These are phyloP conservation scores for Neophaeococcomyces aloes DNA, from an alignment of 2,329 filamentous ascomycete genomes.

Conservation along the genomic window DNA sequence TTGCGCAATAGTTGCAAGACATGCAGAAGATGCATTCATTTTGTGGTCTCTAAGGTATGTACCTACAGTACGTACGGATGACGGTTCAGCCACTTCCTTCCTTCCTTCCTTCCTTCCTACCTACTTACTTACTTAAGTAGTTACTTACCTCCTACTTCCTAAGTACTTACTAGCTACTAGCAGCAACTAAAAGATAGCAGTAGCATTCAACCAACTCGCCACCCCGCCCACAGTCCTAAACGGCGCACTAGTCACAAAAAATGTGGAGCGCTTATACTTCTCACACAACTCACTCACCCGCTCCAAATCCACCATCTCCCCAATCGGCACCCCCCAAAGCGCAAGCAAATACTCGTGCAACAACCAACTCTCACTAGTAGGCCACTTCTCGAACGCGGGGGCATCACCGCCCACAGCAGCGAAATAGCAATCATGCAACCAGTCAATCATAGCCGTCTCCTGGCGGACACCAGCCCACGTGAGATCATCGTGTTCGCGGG, in stretches of 20 bases:
- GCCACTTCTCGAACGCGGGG: slow-evolving; percentile 54
- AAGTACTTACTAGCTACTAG: too few relatives aligned
- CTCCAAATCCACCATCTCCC: slow-evolving; percentile 38
- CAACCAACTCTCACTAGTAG: slow-evolving; percentile 32
- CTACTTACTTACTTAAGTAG: too few relatives aligned
- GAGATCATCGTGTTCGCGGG: slow-evolving; percentile 20
- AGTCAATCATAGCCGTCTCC: slow-evolving; percentile 48
- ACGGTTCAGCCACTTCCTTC: too few relatives aligned
- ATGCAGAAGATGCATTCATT: too few relatives aligned
- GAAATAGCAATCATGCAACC: slow-evolving; percentile 61
- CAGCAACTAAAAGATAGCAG: slow-evolving; percentile 30
- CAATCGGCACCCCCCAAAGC: slow-evolving; percentile 36
- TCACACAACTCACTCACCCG: slow-evolving; percentile 27
- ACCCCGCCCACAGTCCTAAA: slow-evolving; percentile 34
- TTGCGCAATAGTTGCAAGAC: too few relatives aligned
- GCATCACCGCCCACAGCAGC: slow-evolving; percentile 54
- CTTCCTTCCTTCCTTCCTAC: too few relatives aligned
- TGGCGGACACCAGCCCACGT: slow-evolving; percentile 44
- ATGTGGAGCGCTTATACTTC: slow-evolving; percentile 29
- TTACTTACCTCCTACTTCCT: too few relatives aligned
- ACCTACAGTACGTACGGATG: too few relatives aligned
- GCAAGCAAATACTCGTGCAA: slow-evolving; percentile 34
- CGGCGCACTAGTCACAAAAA: slow-evolving; percentile 35
- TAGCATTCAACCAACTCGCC: slow-evolving; percentile 34
- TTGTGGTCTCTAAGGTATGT: too few relatives aligned